Percentiles rank a stretch among this genome's conserved stretches.
Evolutionary conservation across 176 grass and related monocot genomes (phyloP).

Genomic region (Tillandsia leiboldiana): DNA sequence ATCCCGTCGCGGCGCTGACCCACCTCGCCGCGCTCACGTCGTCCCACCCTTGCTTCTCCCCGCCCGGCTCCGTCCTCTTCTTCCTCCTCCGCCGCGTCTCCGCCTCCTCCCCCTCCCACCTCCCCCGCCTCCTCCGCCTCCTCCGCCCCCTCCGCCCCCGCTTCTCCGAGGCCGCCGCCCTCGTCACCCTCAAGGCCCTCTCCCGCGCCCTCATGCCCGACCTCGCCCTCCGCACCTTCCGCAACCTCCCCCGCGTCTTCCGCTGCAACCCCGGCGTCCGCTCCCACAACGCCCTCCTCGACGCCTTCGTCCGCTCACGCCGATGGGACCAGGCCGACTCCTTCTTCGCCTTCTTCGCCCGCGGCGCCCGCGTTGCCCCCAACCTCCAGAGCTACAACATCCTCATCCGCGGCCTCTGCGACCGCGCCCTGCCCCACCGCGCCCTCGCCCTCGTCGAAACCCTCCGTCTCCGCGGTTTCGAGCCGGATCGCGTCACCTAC

Average conservation of each 20-base stretch:
- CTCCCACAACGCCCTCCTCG: slow-evolving; percentile 77
- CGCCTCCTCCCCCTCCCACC: slow-evolving; percentile 33
- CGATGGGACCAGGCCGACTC: slow-evolving; percentile 54
- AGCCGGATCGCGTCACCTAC: slow-evolving; percentile 64
- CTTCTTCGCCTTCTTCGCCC: slow-evolving; percentile 62
- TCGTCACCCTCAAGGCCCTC: slow-evolving; percentile 68
- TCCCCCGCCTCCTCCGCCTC: slow-evolving; percentile 32
- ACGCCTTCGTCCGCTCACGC: slow-evolving; percentile 63
- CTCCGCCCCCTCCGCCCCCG: slow-evolving; percentile 32
- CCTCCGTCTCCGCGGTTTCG: slow-evolving; percentile 21
- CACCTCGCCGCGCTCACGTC: slow-evolving; percentile 46
- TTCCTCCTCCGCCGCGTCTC: slow-evolving; percentile 54
- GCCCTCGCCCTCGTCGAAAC: slow-evolving; percentile 41
- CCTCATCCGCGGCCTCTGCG: slow-evolving; percentile 64
- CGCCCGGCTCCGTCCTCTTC: slow-evolving; percentile 61
- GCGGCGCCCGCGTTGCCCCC: slow-evolving; percentile 40
- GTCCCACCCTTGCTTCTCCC: slow-evolving; percentile 34
- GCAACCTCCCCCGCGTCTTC: slow-evolving; percentile 41
- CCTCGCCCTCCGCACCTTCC: slow-evolving; percentile 61
- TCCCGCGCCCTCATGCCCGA: slow-evolving; percentile 68
- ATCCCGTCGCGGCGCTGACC: slow-evolving; percentile 44
- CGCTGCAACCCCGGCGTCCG: slow-evolving; percentile 66
- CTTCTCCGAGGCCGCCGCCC: slow-evolving; percentile 58
- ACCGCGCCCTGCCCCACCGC: slow-evolving; percentile 37
- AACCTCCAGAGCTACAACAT: slow-evolving; percentile 93